These are phyloP conservation scores for Vachellia collinsii DNA, from an alignment of 306 rosid genomes.

Conservation along the genomic window DNA sequence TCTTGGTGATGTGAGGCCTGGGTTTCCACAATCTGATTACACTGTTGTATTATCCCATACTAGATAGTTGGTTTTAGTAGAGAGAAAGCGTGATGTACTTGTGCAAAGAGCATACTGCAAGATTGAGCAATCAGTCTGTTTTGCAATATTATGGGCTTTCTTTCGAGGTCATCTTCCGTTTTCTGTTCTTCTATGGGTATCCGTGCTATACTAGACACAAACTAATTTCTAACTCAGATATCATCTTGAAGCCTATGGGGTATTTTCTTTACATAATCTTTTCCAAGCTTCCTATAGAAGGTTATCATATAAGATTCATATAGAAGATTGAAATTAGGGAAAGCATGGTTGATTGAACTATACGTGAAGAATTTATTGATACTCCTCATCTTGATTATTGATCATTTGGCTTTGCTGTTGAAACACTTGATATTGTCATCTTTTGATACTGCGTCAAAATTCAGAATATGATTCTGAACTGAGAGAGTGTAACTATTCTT, in stretches of 20 bases:
- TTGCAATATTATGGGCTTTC: neutral
- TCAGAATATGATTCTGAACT: conserved; percentile 17
- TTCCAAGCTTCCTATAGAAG: neutral
- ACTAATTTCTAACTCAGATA: neutral
- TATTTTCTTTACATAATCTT: neutral
- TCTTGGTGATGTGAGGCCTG: neutral
- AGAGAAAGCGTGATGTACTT: neutral
- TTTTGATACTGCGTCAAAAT: neutral
- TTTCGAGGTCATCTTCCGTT: conserved; percentile 1
- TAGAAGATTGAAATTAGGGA: conserved; percentile 5
- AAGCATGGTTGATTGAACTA: neutral
- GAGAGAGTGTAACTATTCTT: conserved; percentile 26
- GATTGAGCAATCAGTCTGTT: neutral
- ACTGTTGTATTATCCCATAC: neutral
- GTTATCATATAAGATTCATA: neutral
- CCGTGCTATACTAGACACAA: neutral
- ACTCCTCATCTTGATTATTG: neutral
- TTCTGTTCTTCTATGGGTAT: neutral
- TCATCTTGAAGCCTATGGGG: conserved; percentile 5
- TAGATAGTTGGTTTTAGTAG: neutral
- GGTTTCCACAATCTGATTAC: neutral
- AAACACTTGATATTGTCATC: conserved; percentile 3
- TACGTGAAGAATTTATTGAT: neutral
- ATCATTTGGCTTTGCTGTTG: neutral
- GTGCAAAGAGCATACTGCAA: neutral